Percentiles rank a stretch among this genome's conserved stretches.
phyloP scores from a whole-genome alignment of 1,284 basidiomycete genomes.

The Hemileia vastatrix region DNA sequence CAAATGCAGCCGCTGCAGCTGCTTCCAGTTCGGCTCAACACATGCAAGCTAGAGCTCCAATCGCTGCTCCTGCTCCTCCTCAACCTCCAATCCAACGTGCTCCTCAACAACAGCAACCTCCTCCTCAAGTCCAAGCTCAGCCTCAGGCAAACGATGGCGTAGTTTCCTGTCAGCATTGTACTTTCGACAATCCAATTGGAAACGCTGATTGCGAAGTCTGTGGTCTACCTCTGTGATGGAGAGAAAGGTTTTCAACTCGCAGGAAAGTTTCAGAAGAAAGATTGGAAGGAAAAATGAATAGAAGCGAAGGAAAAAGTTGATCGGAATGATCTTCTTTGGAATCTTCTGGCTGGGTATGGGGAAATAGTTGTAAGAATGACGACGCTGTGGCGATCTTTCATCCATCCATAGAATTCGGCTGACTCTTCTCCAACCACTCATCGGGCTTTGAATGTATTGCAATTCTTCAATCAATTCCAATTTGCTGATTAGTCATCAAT shows the following conservation, averaged over 20 bases:
- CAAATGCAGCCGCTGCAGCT: constrained; percentile 25
- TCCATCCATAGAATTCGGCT: too few relatives aligned
- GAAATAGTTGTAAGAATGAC: too few relatives aligned
- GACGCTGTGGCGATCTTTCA: too few relatives aligned
- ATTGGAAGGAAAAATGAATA: too few relatives aligned
- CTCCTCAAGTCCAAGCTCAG: neutral
- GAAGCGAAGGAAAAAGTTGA: too few relatives aligned
- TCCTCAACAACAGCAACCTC: neutral
- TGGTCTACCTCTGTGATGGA: constrained; percentile 57
- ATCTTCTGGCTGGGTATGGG: too few relatives aligned
- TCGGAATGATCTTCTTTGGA: too few relatives aligned
- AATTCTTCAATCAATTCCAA: too few relatives aligned
- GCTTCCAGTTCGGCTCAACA: constrained; percentile 16
- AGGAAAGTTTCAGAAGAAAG: neutral
- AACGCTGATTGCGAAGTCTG: constrained; percentile 86
- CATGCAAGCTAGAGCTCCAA: constrained; percentile 38
- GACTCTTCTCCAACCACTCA: too few relatives aligned
- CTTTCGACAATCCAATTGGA: constrained; percentile 73
- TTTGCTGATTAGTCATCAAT: too few relatives aligned
- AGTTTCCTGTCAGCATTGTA: constrained; percentile 84
- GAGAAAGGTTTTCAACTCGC: neutral
- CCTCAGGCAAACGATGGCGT: constrained; percentile 38
- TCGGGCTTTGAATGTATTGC: too few relatives aligned
- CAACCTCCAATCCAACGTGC: neutral
- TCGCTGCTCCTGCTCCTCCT: constrained; percentile 29